Base-by-base conservation (phyloP, 805 yeast genomes). In the Citeromyces nyonsensis region DNA sequence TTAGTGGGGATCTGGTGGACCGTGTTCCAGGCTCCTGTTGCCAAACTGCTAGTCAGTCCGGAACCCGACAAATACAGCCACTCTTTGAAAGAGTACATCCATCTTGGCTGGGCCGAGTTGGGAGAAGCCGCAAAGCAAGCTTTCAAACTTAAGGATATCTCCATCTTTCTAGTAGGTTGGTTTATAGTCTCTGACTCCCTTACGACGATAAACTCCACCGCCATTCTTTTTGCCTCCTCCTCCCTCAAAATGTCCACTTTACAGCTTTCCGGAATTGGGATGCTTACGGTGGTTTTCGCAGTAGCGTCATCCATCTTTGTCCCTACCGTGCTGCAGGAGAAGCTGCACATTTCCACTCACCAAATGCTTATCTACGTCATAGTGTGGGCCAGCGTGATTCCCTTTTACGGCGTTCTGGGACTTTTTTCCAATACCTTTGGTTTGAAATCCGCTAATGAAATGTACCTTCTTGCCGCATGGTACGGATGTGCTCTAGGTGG, bases 1-100 rank as follows among this genome's bases (percentile, higher is more conserved):
- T 48, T 71, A 22, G 80, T 80, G 11, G 91, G 91, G 1, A 15
- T 67, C 1, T 80, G 91, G 88, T 81, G 93, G 93, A 47, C 75
- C 5, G 35, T 68, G 2, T 79, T 78, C 58, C 84, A 77, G 43
- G 33, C 73, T 4, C 88, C 88, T 3, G 60, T 79, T 25, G 46
- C 55, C 1, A 42, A 60, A 37, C 51, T 68, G 28, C 49, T 81
- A 35, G 57, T 59, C 28, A 44, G 70, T 4, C 7, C 18, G 9
- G 29, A 27, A 20, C 10, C 18, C 13, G 50, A 51, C 7, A 20
- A 8, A n/a, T 35, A 38, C 26, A 24, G 38, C 24, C 30, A 29
- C 10, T 30, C 45, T 4, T 8, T 40, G 4, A 35, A 33, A 26
- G 49, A 54, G 12, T 69, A 70, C 39, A 39, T 73, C 25, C 44